Evolutionary conservation across 768 basidiomycete genomes (phyloP), one percentile per base, ranked within the genome.

Genomic region (Boletus bicolor): DNA sequence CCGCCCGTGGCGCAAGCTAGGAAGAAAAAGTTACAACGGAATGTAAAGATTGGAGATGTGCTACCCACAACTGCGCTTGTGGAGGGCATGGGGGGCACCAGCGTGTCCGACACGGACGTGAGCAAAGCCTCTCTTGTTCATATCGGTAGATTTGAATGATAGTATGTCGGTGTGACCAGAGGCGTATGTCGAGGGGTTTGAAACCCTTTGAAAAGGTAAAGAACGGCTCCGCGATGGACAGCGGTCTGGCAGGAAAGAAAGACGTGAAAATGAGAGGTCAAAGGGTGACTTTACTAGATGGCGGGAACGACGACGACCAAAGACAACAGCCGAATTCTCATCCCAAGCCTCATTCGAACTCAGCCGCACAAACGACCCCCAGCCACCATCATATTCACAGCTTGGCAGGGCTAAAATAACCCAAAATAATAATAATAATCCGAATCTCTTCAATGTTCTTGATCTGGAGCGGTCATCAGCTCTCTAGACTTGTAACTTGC

Each of bases 1-100:
- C 80, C 81, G 39, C 86, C 86, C 2, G 76, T 79, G 1, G 65
- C 43, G 67, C 87, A 89, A 32, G 69, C 81, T 82, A 45, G 14
- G 24, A 58, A 49, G 26, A n/a, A 44, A 46, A 2, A 26, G 34
- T 57, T 47, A 58, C 9, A 19, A 49, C 4, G 28, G 4, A 11
- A 44, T 24, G n/a, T 4, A 28, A 44, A 44, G 24, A 41, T 7
- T 2, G 10, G 8, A 36, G 9, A 46, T 14, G 1, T 8, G 9
- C 17, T 36, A 65, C 67, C n/a, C 53, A 66, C 68, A 60, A 44
- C 24, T 49, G 46, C 70, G 75, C 63, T 68, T 72, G 41, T 51
- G 45, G 35, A 54, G 51, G n/a, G 38, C 26, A 39, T 55, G 57
- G 47, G 43, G 49, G 8, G 60, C 67, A 36, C 63, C 66, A 9